A percentile compares a stretch with the other conserved stretches of the same genome.
phyloP scores from a whole-genome alignment of 352 stramenopile genomes.

The Thalassiosira oceanica region DNA sequence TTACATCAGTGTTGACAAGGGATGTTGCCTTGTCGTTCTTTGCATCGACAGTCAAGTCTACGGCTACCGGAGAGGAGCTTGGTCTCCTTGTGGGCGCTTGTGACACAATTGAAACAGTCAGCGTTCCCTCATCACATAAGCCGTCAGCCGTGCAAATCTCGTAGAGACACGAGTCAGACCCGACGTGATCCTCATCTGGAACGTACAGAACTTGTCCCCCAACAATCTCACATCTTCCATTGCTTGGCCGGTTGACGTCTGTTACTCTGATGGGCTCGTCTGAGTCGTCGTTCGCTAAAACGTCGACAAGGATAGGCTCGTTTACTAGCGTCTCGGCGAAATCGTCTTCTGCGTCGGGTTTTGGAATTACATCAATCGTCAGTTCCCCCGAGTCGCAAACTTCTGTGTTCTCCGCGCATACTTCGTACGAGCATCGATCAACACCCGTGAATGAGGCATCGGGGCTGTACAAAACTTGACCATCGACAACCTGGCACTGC shows the following conservation, averaged over 20 bases:
- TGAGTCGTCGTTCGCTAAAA: conserved; percentile 8
- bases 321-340: not conserved
- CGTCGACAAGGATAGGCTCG: conserved; percentile 12
- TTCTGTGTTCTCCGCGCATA: conserved; percentile 8
- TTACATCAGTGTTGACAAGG: not conserved
- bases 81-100: not conserved
- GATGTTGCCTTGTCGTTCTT: conserved; percentile 3
- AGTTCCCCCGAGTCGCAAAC: conserved; percentile 8
- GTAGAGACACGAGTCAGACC: conserved; percentile 24
- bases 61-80: not conserved
- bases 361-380: conserved; percentile 4
- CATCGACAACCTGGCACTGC: conserved; percentile 4
- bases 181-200: conserved; percentile 4
- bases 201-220: conserved; percentile 35
- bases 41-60: not conserved
- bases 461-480: conserved; percentile 5
- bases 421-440: conserved; percentile 9
- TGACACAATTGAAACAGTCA: conserved; percentile 5
- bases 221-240: conserved; percentile 29
- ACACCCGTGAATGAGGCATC: conserved; percentile 6
- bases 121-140: conserved; percentile 15
- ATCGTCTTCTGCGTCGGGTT: conserved; percentile 2
- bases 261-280: conserved; percentile 4
- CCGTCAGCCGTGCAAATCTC: conserved; percentile 13
- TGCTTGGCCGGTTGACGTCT: not conserved